A percentile compares a stretch with the other conserved stretches of the same genome.
These are phyloP conservation scores for Paraglomus brasilianum DNA, from an alignment of 192 early-diverging fungal species.

Conservation along the genomic window DNA sequence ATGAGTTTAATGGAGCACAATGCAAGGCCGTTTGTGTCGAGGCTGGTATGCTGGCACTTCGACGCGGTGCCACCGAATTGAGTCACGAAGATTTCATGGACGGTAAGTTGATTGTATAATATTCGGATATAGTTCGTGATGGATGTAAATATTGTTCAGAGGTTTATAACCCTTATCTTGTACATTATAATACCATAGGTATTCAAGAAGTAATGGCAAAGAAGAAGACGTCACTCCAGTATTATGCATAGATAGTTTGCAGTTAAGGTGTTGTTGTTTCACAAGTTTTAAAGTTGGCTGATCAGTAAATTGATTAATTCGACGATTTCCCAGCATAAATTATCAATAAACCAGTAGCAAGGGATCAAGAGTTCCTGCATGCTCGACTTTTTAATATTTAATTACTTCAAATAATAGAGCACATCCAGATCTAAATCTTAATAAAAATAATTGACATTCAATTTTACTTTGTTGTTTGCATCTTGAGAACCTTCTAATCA, in stretches of 20 bases:
- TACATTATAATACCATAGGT: constrained; percentile 42
- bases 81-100: constrained; percentile 98
- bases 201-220: constrained; percentile 98
- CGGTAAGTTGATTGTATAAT: constrained; percentile 36
- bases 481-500: no score
- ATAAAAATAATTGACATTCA: no score
- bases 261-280: neutral
- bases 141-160: neutral
- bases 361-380: no score
- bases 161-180: neutral
- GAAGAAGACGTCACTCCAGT: constrained; percentile 96
- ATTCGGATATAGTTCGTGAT: no score
- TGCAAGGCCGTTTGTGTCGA: constrained; percentile 99
- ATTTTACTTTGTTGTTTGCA: no score
- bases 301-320: no score
- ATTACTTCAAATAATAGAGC: no score
- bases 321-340: no score
- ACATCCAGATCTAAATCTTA: no score
- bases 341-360: no score
- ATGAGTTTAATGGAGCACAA: constrained; percentile 99
- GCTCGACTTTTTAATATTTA: no score
- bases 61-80: constrained; percentile 83
- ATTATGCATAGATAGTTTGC: constrained; percentile 66
- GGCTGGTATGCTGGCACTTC: constrained; percentile 96
- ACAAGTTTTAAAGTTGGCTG: no score